These are phyloP conservation scores for Gonapodya sp. DNA, from an alignment of 192 early-diverging fungal genomes.

Conservation along the genomic window DNA sequence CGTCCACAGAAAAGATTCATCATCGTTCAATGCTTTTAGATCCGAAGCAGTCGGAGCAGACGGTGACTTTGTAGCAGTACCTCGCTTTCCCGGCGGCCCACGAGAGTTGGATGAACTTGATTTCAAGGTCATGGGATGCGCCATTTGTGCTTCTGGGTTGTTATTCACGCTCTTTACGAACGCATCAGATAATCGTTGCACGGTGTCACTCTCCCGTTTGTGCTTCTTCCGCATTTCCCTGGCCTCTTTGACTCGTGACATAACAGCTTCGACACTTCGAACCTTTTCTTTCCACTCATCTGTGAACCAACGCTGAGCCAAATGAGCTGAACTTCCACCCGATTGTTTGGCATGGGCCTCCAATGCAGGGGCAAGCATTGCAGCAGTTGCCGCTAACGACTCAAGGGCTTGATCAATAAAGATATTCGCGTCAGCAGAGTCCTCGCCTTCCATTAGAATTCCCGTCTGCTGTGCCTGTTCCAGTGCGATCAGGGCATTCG, in stretches of 20 bases:
- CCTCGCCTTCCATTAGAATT: neutral
- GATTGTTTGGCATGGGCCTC: neutral
- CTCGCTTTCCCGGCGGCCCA: neutral
- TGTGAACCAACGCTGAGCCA: neutral
- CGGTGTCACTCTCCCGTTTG: neutral
- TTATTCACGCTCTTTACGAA: neutral
- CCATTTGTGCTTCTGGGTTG: neutral
- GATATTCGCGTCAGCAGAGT: neutral
- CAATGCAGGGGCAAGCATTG: constrained; percentile 10
- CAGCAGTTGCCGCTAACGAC: constrained; percentile 7
- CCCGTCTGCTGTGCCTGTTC: neutral
- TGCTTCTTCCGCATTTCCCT: constrained; percentile 8
- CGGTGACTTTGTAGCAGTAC: neutral
- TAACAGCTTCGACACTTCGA: constrained; percentile 2
- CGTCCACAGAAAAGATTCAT: neutral
- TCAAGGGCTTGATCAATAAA: constrained; percentile 9
- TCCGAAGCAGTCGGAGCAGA: neutral
- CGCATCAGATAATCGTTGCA: too few species aligned
- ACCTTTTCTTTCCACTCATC: constrained; percentile 3
- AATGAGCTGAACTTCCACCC: neutral
- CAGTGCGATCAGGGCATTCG: neutral
- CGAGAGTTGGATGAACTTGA: neutral
- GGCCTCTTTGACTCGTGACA: neutral
- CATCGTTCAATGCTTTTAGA: neutral
- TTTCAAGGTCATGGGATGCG: neutral